Base-by-base conservation (phyloP, 768 basidiomycete species). In the Suillus discolor region DNA sequence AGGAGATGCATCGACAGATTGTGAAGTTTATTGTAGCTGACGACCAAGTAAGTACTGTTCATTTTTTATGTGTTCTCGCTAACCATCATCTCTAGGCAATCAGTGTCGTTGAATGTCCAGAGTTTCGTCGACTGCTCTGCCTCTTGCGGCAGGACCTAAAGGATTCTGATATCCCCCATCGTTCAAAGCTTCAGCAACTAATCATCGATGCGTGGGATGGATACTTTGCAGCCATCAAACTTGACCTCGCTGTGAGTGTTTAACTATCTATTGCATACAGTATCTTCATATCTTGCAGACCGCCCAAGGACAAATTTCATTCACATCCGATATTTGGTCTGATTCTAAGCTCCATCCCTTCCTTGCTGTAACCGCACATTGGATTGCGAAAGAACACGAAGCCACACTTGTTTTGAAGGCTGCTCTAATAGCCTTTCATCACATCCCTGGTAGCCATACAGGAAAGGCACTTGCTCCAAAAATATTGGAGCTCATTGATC, bases 321-420 rank as follows among this genome's bases (percentile, higher is more conserved):
- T 74, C 38, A 81, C 79, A 7, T 68, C 67, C 12, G 78, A 81
- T 54, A 66, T 80, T 3, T 82, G 80, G 80, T 72, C 65, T 12
- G 66, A 75, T 41, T 60, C 63, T 1, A 68, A 71, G 45, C 73
- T 76, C 12, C 11, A 31, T 2, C 25, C 73, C 18, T 78, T 69
- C 60, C 70, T 81, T 64, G 79, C 75, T 0, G 57, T 81, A 0
- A 78, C 78, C 0, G 73, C 70, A 0, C 78, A 81, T 71, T 82
- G 62, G 41, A 66, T 67, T 47, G 45, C 12, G 0, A 42, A 42
- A 42, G 42, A 42, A 18, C 4, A 3, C 7, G 0, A 42, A 3
- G 16, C 1, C 0, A 18, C 18, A 18, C 42, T 42, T 42, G 42
- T 42, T 18, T 42, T 42, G 42, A 42, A 42, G 7, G 42, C 18